Evolutionary conservation across 2,329 filamentous ascomycete species (phyloP).

Genomic region (Rhinocladiella mackenziei): DNA sequence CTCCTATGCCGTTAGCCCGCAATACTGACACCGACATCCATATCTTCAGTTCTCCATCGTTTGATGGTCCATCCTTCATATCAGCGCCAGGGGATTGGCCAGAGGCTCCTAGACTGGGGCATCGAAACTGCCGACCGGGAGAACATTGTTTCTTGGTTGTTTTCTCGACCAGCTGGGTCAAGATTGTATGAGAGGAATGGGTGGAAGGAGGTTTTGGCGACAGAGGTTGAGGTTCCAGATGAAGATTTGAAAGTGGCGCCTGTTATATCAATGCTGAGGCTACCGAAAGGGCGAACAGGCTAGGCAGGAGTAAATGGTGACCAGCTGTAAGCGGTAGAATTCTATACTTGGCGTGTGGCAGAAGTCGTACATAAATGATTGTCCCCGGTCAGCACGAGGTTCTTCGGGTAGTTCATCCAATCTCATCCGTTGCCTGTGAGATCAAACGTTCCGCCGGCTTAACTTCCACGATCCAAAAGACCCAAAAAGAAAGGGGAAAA

Average conservation of each 20-base stretch:
- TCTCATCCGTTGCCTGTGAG: no score
- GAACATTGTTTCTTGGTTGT: slow-evolving; percentile 24
- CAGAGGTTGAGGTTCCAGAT: slow-evolving; percentile 12
- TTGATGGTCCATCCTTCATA: slow-evolving; percentile 23
- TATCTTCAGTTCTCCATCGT: slow-evolving; percentile 18
- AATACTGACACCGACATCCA: neutral
- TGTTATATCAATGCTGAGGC: slow-evolving; percentile 20
- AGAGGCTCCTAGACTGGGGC: slow-evolving; percentile 23
- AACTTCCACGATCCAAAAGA: no score
- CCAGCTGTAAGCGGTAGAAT: no score
- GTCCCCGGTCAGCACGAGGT: no score
- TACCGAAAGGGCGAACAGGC: slow-evolving; percentile 1
- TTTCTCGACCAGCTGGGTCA: slow-evolving; percentile 21
- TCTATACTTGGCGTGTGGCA: no score
- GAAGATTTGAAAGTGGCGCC: slow-evolving; percentile 16
- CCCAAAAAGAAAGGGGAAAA: no score
- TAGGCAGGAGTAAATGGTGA: neutral
- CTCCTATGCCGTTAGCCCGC: neutral
- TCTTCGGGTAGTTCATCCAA: no score
- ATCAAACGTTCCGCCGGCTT: no score
- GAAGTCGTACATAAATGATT: no score
- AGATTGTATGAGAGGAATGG: slow-evolving; percentile 22
- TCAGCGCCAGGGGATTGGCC: slow-evolving; percentile 22
- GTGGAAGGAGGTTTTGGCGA: slow-evolving; percentile 12
- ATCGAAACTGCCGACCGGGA: slow-evolving; percentile 21